These are phyloP conservation scores for Mucor saturninus DNA, from an alignment of 371 early-diverging fungal species.

Conservation along the genomic window DNA sequence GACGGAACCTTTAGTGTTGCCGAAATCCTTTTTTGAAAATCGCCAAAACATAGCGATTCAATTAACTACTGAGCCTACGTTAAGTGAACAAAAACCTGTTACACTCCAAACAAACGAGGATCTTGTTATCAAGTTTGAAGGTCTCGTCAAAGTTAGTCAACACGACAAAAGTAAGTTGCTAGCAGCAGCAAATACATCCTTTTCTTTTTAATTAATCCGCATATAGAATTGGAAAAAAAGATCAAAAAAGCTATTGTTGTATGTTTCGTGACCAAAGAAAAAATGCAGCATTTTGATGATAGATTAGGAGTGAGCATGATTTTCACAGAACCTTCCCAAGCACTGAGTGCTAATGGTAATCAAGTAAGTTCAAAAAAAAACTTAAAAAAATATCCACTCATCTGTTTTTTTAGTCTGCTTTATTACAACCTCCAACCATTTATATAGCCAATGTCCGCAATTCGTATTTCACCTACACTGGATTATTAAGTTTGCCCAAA, in stretches of 20 bases:
- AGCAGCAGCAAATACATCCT: not conserved
- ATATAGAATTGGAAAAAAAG: slow-evolving; percentile 16
- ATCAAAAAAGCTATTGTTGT: slow-evolving; percentile 37
- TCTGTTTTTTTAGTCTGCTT: slow-evolving; percentile 10
- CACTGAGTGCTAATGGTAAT: slow-evolving; percentile 3
- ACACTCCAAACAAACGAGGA: slow-evolving; percentile 30
- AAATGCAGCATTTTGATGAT: slow-evolving; percentile 33
- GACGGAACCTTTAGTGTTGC: slow-evolving; percentile 30
- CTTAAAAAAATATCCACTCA: not conserved
- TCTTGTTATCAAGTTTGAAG: slow-evolving; percentile 44
- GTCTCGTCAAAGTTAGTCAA: slow-evolving; percentile 28
- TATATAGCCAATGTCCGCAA: slow-evolving; percentile 36
- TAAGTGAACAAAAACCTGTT: slow-evolving; percentile 36
- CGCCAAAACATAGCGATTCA: slow-evolving; percentile 36
- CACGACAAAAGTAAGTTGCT: slow-evolving; percentile 21
- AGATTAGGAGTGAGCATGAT: slow-evolving; percentile 36
- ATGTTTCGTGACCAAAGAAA: slow-evolving; percentile 39
- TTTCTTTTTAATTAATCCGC: not conserved
- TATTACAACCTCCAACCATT: slow-evolving; percentile 37
- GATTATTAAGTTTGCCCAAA: slow-evolving; percentile 32
- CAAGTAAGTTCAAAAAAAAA: slow-evolving; percentile 13
- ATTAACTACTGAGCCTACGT: slow-evolving; percentile 34
- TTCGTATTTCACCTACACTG: slow-evolving; percentile 41
- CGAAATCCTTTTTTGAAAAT: slow-evolving; percentile 36
- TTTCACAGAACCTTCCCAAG: slow-evolving; percentile 36